Conservation (phyloP, 1,139 yeast genomes). For the Pichia sp. region DNA sequence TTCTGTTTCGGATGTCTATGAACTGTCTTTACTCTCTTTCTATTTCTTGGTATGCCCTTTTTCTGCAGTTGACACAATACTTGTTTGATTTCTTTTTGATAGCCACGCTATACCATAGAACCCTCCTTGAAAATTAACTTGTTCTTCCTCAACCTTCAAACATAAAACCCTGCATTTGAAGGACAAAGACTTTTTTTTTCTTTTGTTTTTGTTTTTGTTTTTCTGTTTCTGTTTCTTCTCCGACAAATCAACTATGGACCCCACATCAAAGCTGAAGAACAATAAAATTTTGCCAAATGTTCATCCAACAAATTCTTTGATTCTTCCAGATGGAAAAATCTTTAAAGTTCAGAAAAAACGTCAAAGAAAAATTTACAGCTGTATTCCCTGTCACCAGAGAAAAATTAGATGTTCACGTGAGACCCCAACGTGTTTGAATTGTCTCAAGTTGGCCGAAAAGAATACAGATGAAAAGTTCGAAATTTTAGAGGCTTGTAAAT, state of each 20-base stretch:
- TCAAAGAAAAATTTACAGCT: conserved; percentile 50
- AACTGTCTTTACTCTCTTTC: no score
- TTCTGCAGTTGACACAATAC: no score
- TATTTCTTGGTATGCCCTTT: no score
- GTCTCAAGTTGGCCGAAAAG: conserved; percentile 28
- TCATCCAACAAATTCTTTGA: conserved; percentile 29
- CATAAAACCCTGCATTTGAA: no score
- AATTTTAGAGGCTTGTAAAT: conserved; percentile 36
- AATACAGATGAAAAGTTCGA: conserved; percentile 14
- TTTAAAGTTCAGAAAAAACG: conserved; percentile 55
- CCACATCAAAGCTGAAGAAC: neutral
- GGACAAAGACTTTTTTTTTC: no score
- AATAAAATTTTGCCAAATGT: conserved; percentile 19
- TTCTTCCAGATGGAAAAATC: conserved; percentile 37
- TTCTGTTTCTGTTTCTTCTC: no score
- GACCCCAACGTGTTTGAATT: conserved; percentile 39
- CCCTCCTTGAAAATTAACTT: no score
- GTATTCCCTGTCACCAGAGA: conserved; percentile 57
- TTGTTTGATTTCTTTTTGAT: no score
- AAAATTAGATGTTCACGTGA: conserved; percentile 54
- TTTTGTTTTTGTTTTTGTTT: no score
- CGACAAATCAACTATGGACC: neutral
- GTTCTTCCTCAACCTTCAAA: no score
- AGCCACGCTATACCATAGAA: no score
- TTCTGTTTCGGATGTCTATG: no score